These are phyloP conservation scores for Botrytis deweyae DNA, from an alignment of 2,329 filamentous ascomycete genomes.

Conservation along the genomic window DNA sequence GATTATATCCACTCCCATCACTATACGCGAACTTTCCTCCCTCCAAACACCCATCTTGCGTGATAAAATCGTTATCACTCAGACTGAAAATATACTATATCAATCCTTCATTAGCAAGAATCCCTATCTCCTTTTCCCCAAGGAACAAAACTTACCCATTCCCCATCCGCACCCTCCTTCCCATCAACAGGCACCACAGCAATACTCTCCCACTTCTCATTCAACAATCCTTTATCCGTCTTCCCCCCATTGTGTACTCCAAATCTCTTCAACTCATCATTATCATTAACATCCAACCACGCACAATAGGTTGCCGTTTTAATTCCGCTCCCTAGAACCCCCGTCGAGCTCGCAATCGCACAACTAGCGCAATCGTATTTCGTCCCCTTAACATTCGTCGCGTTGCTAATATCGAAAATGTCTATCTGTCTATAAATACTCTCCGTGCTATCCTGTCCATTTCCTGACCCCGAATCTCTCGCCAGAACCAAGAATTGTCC, in stretches of 20 bases:
- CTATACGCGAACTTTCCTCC: conserved; percentile 52
- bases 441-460: conserved; percentile 50
- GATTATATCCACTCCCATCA: conserved; percentile 54
- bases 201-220: conserved; percentile 77
- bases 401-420: conserved; percentile 61
- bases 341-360: conserved; percentile 43
- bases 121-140: too few relatives aligned
- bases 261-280: conserved; percentile 62
- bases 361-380: conserved; percentile 43
- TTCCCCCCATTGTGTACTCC: conserved; percentile 66
- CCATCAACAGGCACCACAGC: conserved; percentile 59
- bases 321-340: conserved; percentile 54
- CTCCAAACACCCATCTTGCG: conserved; percentile 61
- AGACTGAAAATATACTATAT: conserved; percentile 58
- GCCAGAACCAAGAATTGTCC: conserved; percentile 67
- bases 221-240: conserved; percentile 58
- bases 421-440: conserved; percentile 69
- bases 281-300: conserved; percentile 68
- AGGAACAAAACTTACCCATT: conserved; percentile 46
- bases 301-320: conserved; percentile 60
- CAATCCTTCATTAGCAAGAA: not conserved
- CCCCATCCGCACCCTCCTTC: conserved; percentile 47
- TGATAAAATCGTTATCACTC: conserved; percentile 75
- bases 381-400: conserved; percentile 58
- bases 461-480: conserved; percentile 61